phyloP scores from a whole-genome alignment of 768 basidiomycete species.

The Favolaschia claudopus region DNA sequence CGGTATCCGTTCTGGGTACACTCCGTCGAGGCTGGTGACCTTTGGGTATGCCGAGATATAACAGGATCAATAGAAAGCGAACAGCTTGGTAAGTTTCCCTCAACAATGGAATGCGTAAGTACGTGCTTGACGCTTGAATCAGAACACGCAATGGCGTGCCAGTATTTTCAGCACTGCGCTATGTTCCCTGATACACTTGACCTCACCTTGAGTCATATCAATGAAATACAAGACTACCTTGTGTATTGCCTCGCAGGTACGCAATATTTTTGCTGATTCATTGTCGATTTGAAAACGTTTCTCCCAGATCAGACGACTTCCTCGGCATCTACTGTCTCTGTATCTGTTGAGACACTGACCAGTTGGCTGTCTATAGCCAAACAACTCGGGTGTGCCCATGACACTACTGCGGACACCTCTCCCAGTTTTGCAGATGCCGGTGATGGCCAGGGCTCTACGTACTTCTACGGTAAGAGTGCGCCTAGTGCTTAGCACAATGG shows the following conservation, averaged over 20 bases:
- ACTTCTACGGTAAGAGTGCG: conserved; percentile 1
- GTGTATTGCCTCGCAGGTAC: conserved; percentile 9
- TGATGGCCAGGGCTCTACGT: not conserved
- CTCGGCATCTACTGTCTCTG: conserved; percentile 3
- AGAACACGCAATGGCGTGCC: conserved; percentile 22
- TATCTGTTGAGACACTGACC: conserved; percentile 23
- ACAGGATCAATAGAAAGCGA: not conserved
- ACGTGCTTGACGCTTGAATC: not conserved
- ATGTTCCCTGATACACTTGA: conserved; percentile 4
- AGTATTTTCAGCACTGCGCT: conserved; percentile 20
- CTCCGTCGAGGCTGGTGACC: conserved; percentile 30
- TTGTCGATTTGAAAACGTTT: not conserved
- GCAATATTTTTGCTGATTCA: not conserved
- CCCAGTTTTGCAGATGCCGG: not conserved
- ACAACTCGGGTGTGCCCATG: not conserved
- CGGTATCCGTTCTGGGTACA: conserved; percentile 52
- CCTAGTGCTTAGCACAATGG: not conserved
- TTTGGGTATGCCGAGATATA: conserved; percentile 14
- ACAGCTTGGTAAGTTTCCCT: conserved; percentile 1
- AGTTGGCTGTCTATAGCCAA: conserved; percentile 34
- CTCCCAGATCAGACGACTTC: conserved; percentile 11
- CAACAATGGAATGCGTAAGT: not conserved
- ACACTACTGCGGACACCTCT: not conserved
- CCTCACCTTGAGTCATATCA: not conserved
- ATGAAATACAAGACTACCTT: conserved; percentile 5